These are phyloP conservation scores for Gamarada debralockiae DNA, from an alignment of 495 filamentous ascomycete genomes.

Conservation along the genomic window DNA sequence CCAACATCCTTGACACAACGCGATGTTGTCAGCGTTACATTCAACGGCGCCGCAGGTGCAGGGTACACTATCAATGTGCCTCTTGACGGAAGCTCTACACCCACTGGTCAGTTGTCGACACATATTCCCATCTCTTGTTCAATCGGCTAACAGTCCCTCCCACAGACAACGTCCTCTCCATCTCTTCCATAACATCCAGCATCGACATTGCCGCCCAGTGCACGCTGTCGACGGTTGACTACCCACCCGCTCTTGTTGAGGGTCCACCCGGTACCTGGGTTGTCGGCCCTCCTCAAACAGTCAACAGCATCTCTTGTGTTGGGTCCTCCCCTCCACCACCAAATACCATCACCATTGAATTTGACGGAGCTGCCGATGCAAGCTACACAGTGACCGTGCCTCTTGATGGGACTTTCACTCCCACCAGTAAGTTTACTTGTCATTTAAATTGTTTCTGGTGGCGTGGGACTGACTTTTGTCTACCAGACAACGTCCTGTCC, in stretches of 20 bases:
- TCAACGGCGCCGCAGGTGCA: too few species aligned
- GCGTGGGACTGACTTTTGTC: not conserved
- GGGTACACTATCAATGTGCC: too few species aligned
- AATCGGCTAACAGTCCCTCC: too few species aligned
- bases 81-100: too few species aligned
- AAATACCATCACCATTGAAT: conserved; percentile 14
- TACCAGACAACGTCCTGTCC: conserved; percentile 15
- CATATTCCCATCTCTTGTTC: too few species aligned
- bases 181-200: too few species aligned
- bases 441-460: not conserved
- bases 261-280: conserved; percentile 10
- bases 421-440: conserved; percentile 8
- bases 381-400: conserved; percentile 12
- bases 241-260: conserved; percentile 14
- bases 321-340: not conserved
- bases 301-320: conserved; percentile 15
- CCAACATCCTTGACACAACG: too few species aligned
- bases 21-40: too few species aligned
- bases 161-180: too few species aligned
- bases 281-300: conserved; percentile 19
- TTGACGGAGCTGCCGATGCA: conserved; percentile 18
- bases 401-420: conserved; percentile 7
- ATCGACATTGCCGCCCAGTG: too few species aligned
- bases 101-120: too few species aligned
- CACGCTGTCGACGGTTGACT: conserved; percentile 24